These are phyloP conservation scores for Rhizophagus sp. DNA, from an alignment of 192 early-diverging fungal species.

Conservation along the genomic window DNA sequence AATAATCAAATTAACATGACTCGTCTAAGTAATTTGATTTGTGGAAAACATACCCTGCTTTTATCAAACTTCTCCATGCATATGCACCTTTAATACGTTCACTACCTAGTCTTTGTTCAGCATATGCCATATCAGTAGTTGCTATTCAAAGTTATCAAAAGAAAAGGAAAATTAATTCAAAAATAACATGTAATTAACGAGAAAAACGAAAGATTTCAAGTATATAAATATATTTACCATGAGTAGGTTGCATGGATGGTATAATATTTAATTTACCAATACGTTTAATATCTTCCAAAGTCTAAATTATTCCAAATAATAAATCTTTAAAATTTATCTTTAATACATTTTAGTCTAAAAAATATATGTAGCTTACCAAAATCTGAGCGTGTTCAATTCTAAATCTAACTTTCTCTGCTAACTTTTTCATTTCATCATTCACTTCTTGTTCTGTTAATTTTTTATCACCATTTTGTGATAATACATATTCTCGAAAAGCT, in stretches of 20 bases:
- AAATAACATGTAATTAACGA: not conserved
- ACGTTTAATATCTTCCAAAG: slow-evolving; percentile 46
- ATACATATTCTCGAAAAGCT: slow-evolving; percentile 18
- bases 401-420: slow-evolving; percentile 32
- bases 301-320: slow-evolving; percentile 27
- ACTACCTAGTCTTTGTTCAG: slow-evolving; percentile 45
- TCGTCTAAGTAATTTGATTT: not conserved
- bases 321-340: too few relatives aligned
- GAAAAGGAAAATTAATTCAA: not conserved
- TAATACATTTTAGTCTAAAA: not conserved
- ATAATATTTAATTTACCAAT: slow-evolving; percentile 47
- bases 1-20: not conserved
- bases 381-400: slow-evolving; percentile 64
- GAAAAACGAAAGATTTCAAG: not conserved
- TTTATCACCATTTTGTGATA: not conserved
- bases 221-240: slow-evolving; percentile 34
- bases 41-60: slow-evolving; percentile 34
- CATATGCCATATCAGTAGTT: slow-evolving; percentile 58
- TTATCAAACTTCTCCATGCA: slow-evolving; percentile 47
- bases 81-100: slow-evolving; percentile 50
- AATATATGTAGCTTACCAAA: slow-evolving; percentile 34
- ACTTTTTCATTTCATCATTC: not conserved
- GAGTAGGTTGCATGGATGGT: slow-evolving; percentile 61
- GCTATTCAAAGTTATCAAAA: slow-evolving; percentile 28
- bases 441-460: slow-evolving; percentile 5